Percentiles rank a stretch among this genome's conserved stretches.
Evolutionary conservation across 2,329 filamentous ascomycete species (phyloP).

Genomic region (Xylaria sp.): DNA sequence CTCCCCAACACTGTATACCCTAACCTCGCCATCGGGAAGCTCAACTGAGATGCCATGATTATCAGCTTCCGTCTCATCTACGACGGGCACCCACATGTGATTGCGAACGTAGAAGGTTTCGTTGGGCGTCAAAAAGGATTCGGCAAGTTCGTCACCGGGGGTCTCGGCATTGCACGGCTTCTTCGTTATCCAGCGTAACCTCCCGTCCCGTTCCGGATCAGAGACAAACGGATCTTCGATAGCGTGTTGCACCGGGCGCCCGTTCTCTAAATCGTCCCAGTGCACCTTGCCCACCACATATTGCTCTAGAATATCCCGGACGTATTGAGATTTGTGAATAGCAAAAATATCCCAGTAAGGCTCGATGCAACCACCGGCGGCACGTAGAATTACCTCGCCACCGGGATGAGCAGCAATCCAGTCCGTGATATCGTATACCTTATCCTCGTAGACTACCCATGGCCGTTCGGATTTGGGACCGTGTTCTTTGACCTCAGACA

Average conservation of each 20-base stretch:
- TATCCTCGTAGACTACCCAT: conserved; percentile 68
- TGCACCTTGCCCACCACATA: conserved; percentile 69
- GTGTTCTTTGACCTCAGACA: conserved; percentile 59
- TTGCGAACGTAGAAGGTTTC: conserved; percentile 54
- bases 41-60: conserved; percentile 49
- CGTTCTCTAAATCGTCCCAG: conserved; percentile 62
- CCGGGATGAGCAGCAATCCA: conserved; percentile 71
- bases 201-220: conserved; percentile 50
- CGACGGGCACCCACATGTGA: conserved; percentile 54
- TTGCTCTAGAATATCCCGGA: conserved; percentile 68
- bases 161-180: conserved; percentile 59
- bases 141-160: conserved; percentile 46
- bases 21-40: conserved; percentile 49
- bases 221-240: conserved; percentile 63
- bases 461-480: conserved; percentile 58
- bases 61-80: conserved; percentile 42
- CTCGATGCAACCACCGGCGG: conserved; percentile 68
- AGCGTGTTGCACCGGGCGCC: conserved; percentile 55
- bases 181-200: conserved; percentile 47
- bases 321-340: conserved; percentile 70
- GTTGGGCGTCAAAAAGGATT: conserved; percentile 52
- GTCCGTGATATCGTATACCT: conserved; percentile 74
- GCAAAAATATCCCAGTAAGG: conserved; percentile 74
- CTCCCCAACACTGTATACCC: conserved; percentile 49
- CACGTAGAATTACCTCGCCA: conserved; percentile 70